Evolutionary conservation across 2,329 filamentous ascomycete genomes (phyloP), one percentile per base, ranked within the genome.

Genomic region (Albifimbria verrucaria): DNA sequence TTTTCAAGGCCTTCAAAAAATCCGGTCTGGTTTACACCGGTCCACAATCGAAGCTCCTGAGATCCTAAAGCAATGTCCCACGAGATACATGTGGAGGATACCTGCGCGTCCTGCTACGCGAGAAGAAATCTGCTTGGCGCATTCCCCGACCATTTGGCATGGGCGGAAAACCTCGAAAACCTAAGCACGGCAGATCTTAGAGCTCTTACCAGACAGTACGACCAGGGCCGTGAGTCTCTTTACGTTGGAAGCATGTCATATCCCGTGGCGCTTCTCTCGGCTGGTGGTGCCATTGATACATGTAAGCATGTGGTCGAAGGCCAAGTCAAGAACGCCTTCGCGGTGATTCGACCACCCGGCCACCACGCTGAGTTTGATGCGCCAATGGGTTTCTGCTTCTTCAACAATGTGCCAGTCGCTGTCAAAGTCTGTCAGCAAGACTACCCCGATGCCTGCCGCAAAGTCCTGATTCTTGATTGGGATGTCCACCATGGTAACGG

Each of bases 401-500:
- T 97, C 75, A 97, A 99, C 74, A 99, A 99, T 65, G 94, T 97
- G 3, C 92, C 90, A 20, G 89, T 99, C 54, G 93, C 92, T 1
- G 87, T 92, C n/a, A 88, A 85, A 55, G 89, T 92, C 12, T 97
- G 92, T 66, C 92, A 96, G 67, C 76, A 80, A 50, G 86, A 92
- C 55, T 94, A 89, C 60, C 89, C 89, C 2, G 83, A 93, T 3
- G 75, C 75, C 9, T 97, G 93, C 65, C 86, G 91, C 52, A 97
- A 96, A 71, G 83, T 99, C 20, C 72, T 99, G 52, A 94, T 99
- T 59, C 77, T 99, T 7, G 94, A 99, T 67, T 99, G 94, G 90
- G 90, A 87, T 66, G 88, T 86, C 12, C 84, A 87, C 55, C 84
- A 87, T 60, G 89, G 94, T 52, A 99, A 99, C 67, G 94, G 94